Evolutionary conservation across 2,329 filamentous ascomycete genomes (phyloP).

Genomic region (Fusarium drepaniforme): DNA sequence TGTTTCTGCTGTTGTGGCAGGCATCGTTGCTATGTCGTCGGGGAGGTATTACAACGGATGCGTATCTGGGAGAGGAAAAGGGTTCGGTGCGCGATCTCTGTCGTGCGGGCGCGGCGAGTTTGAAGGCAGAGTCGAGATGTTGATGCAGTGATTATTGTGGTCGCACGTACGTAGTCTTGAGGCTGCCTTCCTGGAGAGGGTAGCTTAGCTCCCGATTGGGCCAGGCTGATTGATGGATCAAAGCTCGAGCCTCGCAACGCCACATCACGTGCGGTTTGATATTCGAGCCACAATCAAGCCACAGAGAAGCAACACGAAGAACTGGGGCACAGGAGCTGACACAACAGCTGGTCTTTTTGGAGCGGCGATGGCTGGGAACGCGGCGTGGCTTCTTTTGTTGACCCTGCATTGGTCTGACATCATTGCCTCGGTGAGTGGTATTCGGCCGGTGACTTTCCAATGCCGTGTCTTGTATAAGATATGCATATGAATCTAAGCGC

Average conservation of each 20-base stretch:
- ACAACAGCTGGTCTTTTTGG: background rate
- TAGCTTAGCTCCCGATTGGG: conserved; percentile 48
- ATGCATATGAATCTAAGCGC: background rate
- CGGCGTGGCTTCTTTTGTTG: conserved; percentile 12
- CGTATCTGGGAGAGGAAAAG: conserved; percentile 14
- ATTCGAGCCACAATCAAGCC: conserved; percentile 28
- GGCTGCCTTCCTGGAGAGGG: conserved; percentile 46
- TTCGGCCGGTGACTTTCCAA: background rate
- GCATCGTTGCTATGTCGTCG: conserved; percentile 72
- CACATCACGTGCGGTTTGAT: conserved; percentile 27
- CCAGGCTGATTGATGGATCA: conserved; percentile 23
- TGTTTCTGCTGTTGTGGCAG: conserved; percentile 95
- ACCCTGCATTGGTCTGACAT: conserved; percentile 20
- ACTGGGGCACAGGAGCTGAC: background rate
- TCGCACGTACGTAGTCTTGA: conserved; percentile 49
- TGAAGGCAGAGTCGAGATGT: conserved; percentile 32
- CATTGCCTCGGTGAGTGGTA: conserved; percentile 10
- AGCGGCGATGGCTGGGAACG: background rate
- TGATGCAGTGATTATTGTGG: conserved; percentile 38
- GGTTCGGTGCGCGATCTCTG: conserved; percentile 27
- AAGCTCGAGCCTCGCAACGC: conserved; percentile 33
- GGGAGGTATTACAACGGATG: conserved; percentile 26
- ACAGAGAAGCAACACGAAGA: conserved; percentile 13
- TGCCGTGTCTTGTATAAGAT: background rate
- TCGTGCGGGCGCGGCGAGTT: conserved; percentile 34